Conservation (phyloP, 2,329 filamentous ascomycete species). For the Dothideomycetes sp. region DNA sequence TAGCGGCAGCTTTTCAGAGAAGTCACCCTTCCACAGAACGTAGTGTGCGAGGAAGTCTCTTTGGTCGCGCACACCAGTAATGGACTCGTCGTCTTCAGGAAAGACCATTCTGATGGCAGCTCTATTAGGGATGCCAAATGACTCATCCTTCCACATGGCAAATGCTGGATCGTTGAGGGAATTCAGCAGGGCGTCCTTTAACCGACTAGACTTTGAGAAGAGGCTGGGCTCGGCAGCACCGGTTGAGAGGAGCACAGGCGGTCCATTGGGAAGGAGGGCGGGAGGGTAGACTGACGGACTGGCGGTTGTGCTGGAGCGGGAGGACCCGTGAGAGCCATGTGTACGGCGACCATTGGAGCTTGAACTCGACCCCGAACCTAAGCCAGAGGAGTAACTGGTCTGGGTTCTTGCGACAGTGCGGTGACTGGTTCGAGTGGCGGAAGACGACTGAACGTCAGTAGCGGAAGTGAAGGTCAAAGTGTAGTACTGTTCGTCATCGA, state of each 20-base stretch:
- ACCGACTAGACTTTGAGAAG: conserved; percentile 59
- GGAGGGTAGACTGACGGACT: conserved; percentile 8
- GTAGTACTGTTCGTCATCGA: conserved; percentile 57
- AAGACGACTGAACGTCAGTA: conserved; percentile 9
- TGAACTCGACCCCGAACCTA: conserved; percentile 28
- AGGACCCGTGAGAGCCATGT: conserved; percentile 5
- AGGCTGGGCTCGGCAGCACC: conserved; percentile 46
- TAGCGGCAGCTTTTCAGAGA: conserved; percentile 44
- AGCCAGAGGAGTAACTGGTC: conserved; percentile 23
- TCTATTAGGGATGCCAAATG: conserved; percentile 61
- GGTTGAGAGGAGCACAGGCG: conserved; percentile 17
- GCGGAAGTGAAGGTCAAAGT: conserved; percentile 64
- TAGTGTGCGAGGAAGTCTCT: conserved; percentile 48
- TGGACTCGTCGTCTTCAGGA: conserved; percentile 23
- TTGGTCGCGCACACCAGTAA: conserved; percentile 25
- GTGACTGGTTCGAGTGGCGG: conserved; percentile 11
- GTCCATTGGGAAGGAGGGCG: conserved; percentile 16
- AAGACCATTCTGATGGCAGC: conserved; percentile 38
- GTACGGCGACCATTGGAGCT: conserved; percentile 15
- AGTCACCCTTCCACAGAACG: conserved; percentile 55
- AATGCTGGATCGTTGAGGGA: conserved; percentile 64
- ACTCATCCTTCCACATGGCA: conserved; percentile 72
- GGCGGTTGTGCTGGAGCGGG: conserved; percentile 3
- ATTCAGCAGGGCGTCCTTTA: conserved; percentile 70
- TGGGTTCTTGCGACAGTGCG: conserved; percentile 32